These are phyloP conservation scores for Polyrhizophydium stewartii DNA, from an alignment of 371 early-diverging fungal species.

Conservation along the genomic window DNA sequence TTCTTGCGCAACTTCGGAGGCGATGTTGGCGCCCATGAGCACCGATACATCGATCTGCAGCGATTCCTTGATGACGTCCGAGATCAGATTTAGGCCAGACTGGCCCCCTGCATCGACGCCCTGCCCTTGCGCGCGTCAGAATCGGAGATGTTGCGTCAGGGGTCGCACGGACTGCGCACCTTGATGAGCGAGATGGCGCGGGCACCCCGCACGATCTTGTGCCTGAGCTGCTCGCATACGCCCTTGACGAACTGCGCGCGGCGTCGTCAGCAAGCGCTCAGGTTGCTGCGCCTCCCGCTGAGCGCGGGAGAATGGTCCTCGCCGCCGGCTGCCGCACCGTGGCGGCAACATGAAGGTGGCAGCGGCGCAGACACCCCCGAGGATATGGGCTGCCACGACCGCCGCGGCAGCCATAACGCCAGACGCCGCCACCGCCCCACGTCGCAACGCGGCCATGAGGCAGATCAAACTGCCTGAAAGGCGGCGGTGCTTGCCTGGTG, in stretches of 20 bases:
- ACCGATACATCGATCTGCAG: conserved; percentile 77
- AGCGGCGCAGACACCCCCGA: no score
- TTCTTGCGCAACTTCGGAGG: conserved; percentile 92
- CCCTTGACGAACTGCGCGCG: conserved; percentile 84
- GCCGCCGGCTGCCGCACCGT: no score
- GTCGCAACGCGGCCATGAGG: no score
- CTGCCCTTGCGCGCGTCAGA: conserved; percentile 11
- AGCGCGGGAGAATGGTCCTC: no score
- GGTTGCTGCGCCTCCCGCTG: no score
- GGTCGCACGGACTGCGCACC: conserved; percentile 38
- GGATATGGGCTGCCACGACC: no score
- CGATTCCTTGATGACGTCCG: conserved; percentile 76
- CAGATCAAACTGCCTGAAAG: background rate
- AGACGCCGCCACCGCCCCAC: no score
- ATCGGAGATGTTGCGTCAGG: no score
- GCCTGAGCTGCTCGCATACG: conserved; percentile 74
- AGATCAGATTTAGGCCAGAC: conserved; percentile 77
- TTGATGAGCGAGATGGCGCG: conserved; percentile 93
- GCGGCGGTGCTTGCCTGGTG: conserved; percentile 84
- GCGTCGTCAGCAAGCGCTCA: no score
- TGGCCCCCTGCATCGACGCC: conserved; percentile 77
- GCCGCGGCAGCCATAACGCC: no score
- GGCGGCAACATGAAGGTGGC: no score
- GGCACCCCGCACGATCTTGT: conserved; percentile 61
- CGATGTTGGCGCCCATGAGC: conserved; percentile 99